Base-by-base conservation (phyloP, 177 flowering plant species). In the Vitis hybrid region DNA sequence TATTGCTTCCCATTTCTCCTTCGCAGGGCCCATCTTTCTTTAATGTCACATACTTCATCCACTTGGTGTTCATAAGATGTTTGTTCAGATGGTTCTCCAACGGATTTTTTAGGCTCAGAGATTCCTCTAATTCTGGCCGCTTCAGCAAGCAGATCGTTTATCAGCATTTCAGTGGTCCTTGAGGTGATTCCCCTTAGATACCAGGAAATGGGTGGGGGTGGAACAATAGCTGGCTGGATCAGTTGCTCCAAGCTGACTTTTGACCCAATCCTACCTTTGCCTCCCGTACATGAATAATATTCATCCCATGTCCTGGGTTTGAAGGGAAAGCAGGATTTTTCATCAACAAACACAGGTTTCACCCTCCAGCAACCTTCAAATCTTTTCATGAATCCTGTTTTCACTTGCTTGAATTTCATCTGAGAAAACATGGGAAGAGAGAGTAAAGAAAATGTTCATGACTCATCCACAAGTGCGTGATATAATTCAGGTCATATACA, bases 201-300 rank as follows among this genome's bases (percentile, higher is more conserved):
- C 99, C 99, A 95, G 11, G 99, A 95, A 73, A 95, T 87, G 13
- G 99, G 98, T 10, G 99, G 98, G 0, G 99, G 98, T 8, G 98
- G 97, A 51, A 95, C 83, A 60, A 95, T 69, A 24, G 97, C 82
- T 10, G 99, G 99, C 70, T 95, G 89, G 8, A 95, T 78, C 58
- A 91, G 83, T 69, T 95, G 99, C 68, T 89, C 86, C 77, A 95
- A 75, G 69, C 77, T 86, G 73, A 93, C 86, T 35, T 70, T 81
- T 27, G 99, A 93, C 1, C 88, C 99, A 24, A 93, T 76, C 76
- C 99, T 91, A 75, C 99, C 99, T 80, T 82, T 88, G 63, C 98
- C 92, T 70, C 81, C 77, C 0, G 94, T 87, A 73, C 96, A 94
- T 11, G 83, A 61, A 21, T 71, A 11, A 60, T 94, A 94, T 1